A percentile compares a stretch with the other conserved stretches of the same genome.
Conservation (phyloP, 495 filamentous ascomycete genomes). For the Aspergillus sparsus region DNA sequence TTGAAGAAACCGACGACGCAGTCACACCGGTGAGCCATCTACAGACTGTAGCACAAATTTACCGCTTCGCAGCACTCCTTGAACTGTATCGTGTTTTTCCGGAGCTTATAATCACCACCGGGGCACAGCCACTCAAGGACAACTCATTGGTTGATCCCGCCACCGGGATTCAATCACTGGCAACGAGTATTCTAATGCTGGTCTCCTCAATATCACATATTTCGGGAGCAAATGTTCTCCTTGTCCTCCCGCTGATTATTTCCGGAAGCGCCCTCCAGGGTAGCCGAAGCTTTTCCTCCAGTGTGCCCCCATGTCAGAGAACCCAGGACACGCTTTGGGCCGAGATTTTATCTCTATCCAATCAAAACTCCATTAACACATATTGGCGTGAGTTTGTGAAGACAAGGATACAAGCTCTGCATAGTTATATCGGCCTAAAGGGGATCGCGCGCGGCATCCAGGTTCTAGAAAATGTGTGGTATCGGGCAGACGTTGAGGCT, state of each 20-base stretch:
- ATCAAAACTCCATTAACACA: too few species aligned
- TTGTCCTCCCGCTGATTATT: conserved; percentile 3
- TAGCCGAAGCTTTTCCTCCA: too few species aligned
- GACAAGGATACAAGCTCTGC: background rate
- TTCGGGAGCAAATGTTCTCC: background rate
- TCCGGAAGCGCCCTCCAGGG: conserved; percentile 3
- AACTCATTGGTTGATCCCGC: too few species aligned
- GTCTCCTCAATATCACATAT: background rate
- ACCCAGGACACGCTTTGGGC: background rate
- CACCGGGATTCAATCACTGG: background rate
- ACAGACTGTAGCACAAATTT: background rate
- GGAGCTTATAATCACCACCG: background rate
- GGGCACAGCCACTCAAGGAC: background rate
- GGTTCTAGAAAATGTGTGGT: conserved; percentile 4
- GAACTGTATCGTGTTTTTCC: conserved; percentile 4
- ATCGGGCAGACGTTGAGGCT: background rate
- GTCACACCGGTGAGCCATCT: background rate
- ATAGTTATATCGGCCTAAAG: background rate
- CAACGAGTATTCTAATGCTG: background rate
- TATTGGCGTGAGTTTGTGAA: background rate
- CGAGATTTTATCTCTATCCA: too few species aligned
- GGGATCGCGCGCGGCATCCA: background rate
- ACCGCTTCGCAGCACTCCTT: conserved; percentile 2
- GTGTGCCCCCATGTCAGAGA: background rate
- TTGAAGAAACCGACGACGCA: background rate